Conservation (phyloP, 2,329 filamentous ascomycete genomes). For the Ascomycota sp. region DNA sequence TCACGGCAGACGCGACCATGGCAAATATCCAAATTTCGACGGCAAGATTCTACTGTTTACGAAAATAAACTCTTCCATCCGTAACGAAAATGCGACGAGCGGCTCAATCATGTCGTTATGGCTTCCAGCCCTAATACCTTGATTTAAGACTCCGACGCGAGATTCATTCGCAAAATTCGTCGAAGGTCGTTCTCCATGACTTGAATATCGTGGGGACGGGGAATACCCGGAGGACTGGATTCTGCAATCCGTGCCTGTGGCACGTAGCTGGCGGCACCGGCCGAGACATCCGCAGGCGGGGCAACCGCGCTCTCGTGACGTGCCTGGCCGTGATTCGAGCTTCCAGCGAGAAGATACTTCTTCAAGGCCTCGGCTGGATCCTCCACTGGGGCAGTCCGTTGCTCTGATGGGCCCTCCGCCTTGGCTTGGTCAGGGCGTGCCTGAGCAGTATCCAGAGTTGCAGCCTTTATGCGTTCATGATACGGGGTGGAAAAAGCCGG, state of each 20-base stretch:
- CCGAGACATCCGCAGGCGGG: background rate
- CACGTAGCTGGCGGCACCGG: background rate
- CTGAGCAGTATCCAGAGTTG: slow-evolving; percentile 15
- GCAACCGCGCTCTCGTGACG: background rate
- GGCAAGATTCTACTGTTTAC: no score
- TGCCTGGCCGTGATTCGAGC: slow-evolving; percentile 5
- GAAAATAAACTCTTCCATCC: no score
- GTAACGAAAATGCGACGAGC: no score
- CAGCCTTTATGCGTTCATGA: slow-evolving; percentile 38
- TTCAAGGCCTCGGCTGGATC: slow-evolving; percentile 31
- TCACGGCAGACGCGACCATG: no score
- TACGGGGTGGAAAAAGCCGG: slow-evolving; percentile 51
- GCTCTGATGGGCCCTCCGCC: slow-evolving; percentile 2
- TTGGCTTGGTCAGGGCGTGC: slow-evolving; percentile 3
- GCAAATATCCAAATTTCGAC: background rate
- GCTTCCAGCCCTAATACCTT: background rate
- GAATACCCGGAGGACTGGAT: slow-evolving; percentile 1
- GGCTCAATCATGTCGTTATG: no score
- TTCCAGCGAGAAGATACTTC: slow-evolving; percentile 30
- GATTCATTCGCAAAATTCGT: slow-evolving; percentile 27
- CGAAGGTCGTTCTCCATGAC: slow-evolving; percentile 33
- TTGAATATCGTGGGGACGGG: slow-evolving; percentile 16
- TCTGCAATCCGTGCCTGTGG: slow-evolving; percentile 1
- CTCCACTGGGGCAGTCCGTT: slow-evolving; percentile 3
- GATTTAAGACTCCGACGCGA: slow-evolving; percentile 8